Evolutionary conservation across 768 basidiomycete species (phyloP).

Genomic region (Boletus edulis): DNA sequence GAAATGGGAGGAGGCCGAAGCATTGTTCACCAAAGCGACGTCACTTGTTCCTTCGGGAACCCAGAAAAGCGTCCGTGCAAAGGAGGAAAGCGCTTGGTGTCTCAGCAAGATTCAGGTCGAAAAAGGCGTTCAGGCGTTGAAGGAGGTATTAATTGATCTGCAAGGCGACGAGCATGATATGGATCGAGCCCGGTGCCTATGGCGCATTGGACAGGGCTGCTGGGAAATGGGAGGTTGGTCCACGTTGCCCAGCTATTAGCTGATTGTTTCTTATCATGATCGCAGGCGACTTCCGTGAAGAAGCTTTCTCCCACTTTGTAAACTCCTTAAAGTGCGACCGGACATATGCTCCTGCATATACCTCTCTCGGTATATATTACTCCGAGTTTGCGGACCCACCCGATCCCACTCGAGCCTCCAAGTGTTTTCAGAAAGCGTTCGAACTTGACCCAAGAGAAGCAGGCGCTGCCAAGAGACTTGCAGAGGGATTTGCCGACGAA

Average conservation of each 20-base stretch:
- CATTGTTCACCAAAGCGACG: slow-evolving; percentile 58
- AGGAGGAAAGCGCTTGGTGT: slow-evolving; percentile 89
- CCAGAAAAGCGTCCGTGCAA: slow-evolving; percentile 55
- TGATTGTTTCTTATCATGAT: slow-evolving; percentile 1
- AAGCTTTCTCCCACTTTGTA: slow-evolving; percentile 79
- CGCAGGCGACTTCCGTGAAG: slow-evolving; percentile 50
- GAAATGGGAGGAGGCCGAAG: slow-evolving; percentile 67
- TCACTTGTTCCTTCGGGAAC: slow-evolving; percentile 45
- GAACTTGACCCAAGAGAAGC: slow-evolving; percentile 90
- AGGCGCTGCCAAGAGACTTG: slow-evolving; percentile 79
- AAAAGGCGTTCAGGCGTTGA: slow-evolving; percentile 46
- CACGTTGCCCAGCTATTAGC: neutral
- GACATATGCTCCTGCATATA: slow-evolving; percentile 87
- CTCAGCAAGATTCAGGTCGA: slow-evolving; percentile 48
- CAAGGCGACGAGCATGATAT: slow-evolving; percentile 44
- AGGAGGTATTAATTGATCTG: slow-evolving; percentile 44
- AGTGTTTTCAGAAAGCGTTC: slow-evolving; percentile 98
- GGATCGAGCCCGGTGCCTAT: slow-evolving; percentile 78
- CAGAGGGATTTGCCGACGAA: slow-evolving; percentile 88
- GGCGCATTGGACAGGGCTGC: slow-evolving; percentile 76
- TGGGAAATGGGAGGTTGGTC: slow-evolving; percentile 71
- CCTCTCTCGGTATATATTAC: slow-evolving; percentile 91
- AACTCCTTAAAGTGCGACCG: slow-evolving; percentile 70
- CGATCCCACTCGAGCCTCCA: slow-evolving; percentile 82
- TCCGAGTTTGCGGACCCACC: slow-evolving; percentile 63